phyloP scores from a whole-genome alignment of 2,329 filamentous ascomycete genomes.

The Didymella sp. region DNA sequence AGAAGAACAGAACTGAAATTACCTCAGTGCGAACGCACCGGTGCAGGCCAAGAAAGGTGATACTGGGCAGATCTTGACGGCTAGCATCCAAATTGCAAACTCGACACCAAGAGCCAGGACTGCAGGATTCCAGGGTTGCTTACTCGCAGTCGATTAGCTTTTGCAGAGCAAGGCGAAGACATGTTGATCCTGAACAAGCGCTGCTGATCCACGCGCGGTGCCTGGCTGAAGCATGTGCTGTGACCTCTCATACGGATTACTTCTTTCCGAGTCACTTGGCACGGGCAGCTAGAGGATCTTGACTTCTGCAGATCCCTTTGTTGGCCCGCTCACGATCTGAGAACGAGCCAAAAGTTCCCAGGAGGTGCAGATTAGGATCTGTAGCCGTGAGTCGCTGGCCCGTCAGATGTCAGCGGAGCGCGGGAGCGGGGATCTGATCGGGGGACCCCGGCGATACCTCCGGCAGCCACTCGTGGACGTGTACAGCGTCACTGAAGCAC shows the following conservation, averaged over 20 bases:
- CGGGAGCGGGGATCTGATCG: conserved; percentile 8
- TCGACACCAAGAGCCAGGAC: conserved; percentile 1
- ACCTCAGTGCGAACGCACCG: background rate
- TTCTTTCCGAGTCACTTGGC: background rate
- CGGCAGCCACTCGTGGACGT: background rate
- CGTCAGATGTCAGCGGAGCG: conserved; percentile 11
- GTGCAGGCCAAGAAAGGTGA: background rate
- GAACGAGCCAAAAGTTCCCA: background rate
- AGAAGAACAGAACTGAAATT: background rate
- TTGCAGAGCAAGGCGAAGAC: conserved; percentile 1
- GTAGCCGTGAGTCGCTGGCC: background rate
- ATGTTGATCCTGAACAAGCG: conserved; percentile 2
- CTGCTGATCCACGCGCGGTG: conserved; percentile 6
- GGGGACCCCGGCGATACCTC: background rate
- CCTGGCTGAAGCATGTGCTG: conserved; percentile 1
- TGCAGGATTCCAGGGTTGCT: background rate
- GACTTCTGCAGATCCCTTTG: background rate
- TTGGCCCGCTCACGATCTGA: conserved; percentile 9
- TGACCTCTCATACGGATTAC: background rate
- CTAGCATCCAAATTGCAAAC: background rate
- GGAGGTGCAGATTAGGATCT: conserved; percentile 1
- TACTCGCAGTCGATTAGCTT: background rate
- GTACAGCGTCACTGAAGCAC: background rate
- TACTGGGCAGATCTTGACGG: background rate
- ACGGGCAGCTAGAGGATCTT: background rate